A percentile compares a stretch with the other conserved stretches of the same genome.
phyloP scores from a whole-genome alignment of 1,284 basidiomycete species.

The Anthracocystis walkeri region DNA sequence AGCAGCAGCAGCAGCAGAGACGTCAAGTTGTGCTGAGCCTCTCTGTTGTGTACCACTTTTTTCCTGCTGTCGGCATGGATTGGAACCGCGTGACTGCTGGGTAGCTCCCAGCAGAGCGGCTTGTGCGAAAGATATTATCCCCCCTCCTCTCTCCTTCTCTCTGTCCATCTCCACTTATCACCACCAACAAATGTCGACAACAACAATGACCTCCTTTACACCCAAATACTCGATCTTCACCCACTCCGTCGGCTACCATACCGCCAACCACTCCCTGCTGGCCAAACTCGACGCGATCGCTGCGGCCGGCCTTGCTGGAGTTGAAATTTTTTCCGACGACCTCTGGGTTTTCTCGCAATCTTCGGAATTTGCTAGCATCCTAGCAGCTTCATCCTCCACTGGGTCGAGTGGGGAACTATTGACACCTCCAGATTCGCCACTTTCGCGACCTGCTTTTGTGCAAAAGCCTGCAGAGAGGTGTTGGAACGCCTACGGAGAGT shows the following conservation, averaged over 20 bases:
- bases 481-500: conserved; percentile 40
- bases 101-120: background rate
- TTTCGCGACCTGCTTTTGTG: background rate
- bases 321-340: conserved; percentile 47
- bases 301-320: conserved; percentile 8
- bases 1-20: no score
- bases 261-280: conserved; percentile 17
- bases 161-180: background rate
- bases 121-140: background rate
- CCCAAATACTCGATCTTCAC: conserved; percentile 33
- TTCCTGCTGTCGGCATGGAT: no score
- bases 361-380: background rate
- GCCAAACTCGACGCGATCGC: conserved; percentile 26
- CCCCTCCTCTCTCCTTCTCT: background rate
- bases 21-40: background rate
- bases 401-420: background rate
- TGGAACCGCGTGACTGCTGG: no score
- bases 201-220: no score
- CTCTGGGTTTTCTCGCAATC: conserved; percentile 18
- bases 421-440: conserved; percentile 24
- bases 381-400: background rate
- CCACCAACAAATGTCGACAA: background rate
- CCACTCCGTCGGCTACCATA: conserved; percentile 33
- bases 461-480: background rate
- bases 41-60: no score